Evolutionary conservation across 495 filamentous ascomycete genomes (phyloP).

Genomic region (Xylaria intraflava): DNA sequence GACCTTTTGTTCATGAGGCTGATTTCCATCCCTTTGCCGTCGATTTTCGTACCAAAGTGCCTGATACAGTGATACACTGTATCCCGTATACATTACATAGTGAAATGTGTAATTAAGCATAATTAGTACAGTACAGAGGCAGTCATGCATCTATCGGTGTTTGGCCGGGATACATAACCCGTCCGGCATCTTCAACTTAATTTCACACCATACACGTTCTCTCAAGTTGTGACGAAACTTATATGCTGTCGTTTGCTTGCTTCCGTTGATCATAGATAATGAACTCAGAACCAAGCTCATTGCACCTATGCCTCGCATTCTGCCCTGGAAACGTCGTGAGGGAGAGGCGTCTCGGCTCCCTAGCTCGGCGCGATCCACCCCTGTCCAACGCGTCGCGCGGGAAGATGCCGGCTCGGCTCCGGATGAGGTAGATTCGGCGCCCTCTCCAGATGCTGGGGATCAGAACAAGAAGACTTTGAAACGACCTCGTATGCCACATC

Average conservation of each 20-base stretch:
- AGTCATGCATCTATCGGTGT: too few relatives aligned
- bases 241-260: not conserved
- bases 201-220: too few relatives aligned
- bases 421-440: slow-evolving; percentile 2
- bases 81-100: too few relatives aligned
- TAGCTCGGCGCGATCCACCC: slow-evolving; percentile 7
- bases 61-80: too few relatives aligned
- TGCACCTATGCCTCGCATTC: slow-evolving; percentile 18
- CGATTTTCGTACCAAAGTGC: too few relatives aligned
- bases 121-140: too few relatives aligned
- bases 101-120: too few relatives aligned
- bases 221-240: too few relatives aligned
- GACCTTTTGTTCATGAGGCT: too few relatives aligned
- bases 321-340: slow-evolving; percentile 20
- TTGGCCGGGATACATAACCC: too few relatives aligned
- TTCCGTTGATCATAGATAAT: not conserved
- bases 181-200: too few relatives aligned
- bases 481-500: not conserved
- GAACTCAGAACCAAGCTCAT: not conserved
- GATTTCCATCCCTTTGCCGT: too few relatives aligned
- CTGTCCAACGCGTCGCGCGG: slow-evolving; percentile 9
- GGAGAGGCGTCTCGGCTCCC: not conserved
- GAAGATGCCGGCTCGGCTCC: slow-evolving; percentile 5
- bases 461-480: slow-evolving; percentile 5
- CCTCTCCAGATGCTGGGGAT: not conserved